Percentiles rank a stretch among this genome's conserved stretches.
Evolutionary conservation across 176 grass and related monocot species (phyloP).

Genomic region (Pontederia paniculata): DNA sequence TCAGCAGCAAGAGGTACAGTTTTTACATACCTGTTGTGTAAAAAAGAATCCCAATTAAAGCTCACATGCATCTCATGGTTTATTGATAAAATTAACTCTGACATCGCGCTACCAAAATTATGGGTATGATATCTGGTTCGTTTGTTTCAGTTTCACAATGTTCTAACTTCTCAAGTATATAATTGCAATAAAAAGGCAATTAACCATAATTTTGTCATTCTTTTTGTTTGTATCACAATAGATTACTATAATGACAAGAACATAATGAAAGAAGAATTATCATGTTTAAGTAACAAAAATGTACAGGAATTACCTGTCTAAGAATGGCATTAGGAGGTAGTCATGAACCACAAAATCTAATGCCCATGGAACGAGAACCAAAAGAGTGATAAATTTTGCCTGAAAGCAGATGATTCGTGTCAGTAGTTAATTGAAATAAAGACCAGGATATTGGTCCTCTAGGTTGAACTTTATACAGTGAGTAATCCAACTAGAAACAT

Average conservation of each 20-base stretch:
- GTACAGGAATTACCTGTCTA: conserved; percentile 61
- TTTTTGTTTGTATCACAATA: too few species aligned
- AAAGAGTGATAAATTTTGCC: conserved; percentile 81
- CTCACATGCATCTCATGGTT: background rate
- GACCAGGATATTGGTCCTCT: background rate
- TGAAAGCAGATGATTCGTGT: conserved; percentile 14
- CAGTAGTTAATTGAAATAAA: background rate
- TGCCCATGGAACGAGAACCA: conserved; percentile 56
- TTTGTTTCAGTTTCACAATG: too few species aligned
- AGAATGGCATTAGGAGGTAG: conserved; percentile 89
- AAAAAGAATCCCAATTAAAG: background rate
- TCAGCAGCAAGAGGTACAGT: conserved; percentile 80
- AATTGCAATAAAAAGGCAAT: too few species aligned
- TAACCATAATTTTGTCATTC: too few species aligned
- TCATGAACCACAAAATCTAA: conserved; percentile 90
- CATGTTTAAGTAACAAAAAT: background rate
- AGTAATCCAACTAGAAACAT: background rate
- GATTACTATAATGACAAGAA: background rate
- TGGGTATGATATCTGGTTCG: too few species aligned
- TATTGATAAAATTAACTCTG: background rate
- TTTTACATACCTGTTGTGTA: conserved; percentile 65
- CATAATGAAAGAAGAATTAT: background rate
- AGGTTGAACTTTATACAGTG: background rate
- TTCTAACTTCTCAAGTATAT: too few species aligned
- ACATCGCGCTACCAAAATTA: too few species aligned